Evolutionary conservation across 2,329 filamentous ascomycete genomes (phyloP).

Genomic region (Harringtonia lauricola): DNA sequence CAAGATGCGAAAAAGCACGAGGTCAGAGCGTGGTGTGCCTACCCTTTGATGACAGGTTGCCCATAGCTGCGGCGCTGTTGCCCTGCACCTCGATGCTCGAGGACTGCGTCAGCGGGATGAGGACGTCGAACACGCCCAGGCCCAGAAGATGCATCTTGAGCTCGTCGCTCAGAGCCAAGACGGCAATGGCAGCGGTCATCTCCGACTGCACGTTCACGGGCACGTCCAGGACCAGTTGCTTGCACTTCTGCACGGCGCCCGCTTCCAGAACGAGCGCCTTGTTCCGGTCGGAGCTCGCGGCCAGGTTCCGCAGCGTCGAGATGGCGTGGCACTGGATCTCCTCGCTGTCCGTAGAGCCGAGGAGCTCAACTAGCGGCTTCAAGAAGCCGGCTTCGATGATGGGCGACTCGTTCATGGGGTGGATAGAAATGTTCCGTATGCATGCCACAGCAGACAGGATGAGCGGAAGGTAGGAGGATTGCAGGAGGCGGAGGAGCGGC

Average conservation of each 20-base stretch:
- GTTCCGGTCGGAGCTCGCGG: constrained; percentile 93
- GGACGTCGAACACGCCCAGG: constrained; percentile 87
- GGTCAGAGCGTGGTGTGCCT: constrained; percentile 16
- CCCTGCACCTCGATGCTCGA: constrained; percentile 96
- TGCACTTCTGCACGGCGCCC: constrained; percentile 96
- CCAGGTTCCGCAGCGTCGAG: constrained; percentile 88
- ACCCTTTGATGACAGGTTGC: constrained; percentile 97
- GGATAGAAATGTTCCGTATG: constrained; percentile 97
- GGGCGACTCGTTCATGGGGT: constrained; percentile 92
- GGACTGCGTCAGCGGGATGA: constrained; percentile 91
- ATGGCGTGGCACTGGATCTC: constrained; percentile 99
- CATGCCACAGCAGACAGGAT: constrained; percentile 96
- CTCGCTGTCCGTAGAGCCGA: constrained; percentile 93
- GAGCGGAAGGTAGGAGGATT: constrained; percentile 89
- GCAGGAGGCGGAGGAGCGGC: constrained; percentile 77
- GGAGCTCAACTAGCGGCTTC: constrained; percentile 81
- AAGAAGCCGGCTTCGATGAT: constrained; percentile 97
- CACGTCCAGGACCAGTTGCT: constrained; percentile 87
- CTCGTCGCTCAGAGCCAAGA: constrained; percentile 89
- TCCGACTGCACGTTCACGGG: constrained; percentile 93
- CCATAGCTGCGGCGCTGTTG: constrained; percentile 90
- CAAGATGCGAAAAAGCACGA: neutral
- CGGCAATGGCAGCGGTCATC: constrained; percentile 98
- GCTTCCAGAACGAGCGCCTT: constrained; percentile 96
- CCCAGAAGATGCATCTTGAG: constrained; percentile 85